phyloP scores from a whole-genome alignment of 129 eudicot genomes.

The carrot (Daucus carota) region DH1_v3.0 NC_030387.2:14433501-14434000 shows the following conservation, averaged over 20 bases:
- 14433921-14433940: not conserved
- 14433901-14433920: slow-evolving; percentile 23
- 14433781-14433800: not conserved
- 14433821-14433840: slow-evolving; percentile 87
- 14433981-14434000: slow-evolving; percentile 90
- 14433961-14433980: not conserved
- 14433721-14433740: not conserved
- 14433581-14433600: no score
- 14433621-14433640: no score
- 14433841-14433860: slow-evolving; percentile 93
- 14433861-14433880: slow-evolving; percentile 97
- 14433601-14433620: no score
- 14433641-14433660: no score
- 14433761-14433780: not conserved
- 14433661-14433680: no score
- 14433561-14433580: no score
- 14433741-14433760: not conserved
- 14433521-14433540: no score
- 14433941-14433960: not conserved
- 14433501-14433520: no score
- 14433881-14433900: slow-evolving; percentile 98
- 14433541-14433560: no score
- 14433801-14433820: slow-evolving; percentile 73
- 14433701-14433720: no score
- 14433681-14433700: no score